Evolutionary conservation across 148 eudicot species (phyloP).

Genomic region (Rhododendron henanense): DNA sequence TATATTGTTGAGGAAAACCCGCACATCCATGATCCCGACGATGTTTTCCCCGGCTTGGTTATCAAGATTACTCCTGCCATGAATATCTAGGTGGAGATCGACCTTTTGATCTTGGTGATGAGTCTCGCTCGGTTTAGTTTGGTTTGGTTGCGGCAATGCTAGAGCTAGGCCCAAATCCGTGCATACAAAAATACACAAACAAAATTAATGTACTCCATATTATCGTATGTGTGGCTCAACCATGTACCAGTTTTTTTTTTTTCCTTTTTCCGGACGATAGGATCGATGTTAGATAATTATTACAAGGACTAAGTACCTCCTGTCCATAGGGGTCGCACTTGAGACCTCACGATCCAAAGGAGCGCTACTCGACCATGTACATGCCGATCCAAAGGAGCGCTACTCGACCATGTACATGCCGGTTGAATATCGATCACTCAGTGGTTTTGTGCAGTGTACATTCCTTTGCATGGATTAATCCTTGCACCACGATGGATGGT

Average conservation of each 20-base stretch:
- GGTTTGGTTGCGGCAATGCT: neutral
- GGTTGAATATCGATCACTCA: neutral
- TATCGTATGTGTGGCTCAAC: too few species aligned
- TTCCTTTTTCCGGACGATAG: too few species aligned
- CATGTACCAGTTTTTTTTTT: too few species aligned
- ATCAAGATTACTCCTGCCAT: conserved; percentile 61
- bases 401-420: neutral
- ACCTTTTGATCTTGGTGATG: neutral
- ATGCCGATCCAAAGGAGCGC: too few species aligned
- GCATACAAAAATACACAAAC: neutral
- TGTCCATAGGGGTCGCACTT: too few species aligned
- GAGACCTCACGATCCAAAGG: too few species aligned
- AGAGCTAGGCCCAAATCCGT: neutral
- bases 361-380: neutral
- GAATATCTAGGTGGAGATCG: conserved; percentile 6
- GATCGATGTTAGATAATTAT: too few species aligned
- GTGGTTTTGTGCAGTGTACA: neutral
- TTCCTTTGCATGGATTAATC: neutral
- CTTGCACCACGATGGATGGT: neutral
- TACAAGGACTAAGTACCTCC: too few species aligned
- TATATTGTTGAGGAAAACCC: conserved; percentile 79
- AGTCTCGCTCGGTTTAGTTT: neutral
- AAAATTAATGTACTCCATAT: neutral
- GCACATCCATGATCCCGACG: conserved; percentile 78
- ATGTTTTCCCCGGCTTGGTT: conserved; percentile 75